Base-by-base conservation (phyloP, 331 rosid species). In the Malus hybrid region DNA sequence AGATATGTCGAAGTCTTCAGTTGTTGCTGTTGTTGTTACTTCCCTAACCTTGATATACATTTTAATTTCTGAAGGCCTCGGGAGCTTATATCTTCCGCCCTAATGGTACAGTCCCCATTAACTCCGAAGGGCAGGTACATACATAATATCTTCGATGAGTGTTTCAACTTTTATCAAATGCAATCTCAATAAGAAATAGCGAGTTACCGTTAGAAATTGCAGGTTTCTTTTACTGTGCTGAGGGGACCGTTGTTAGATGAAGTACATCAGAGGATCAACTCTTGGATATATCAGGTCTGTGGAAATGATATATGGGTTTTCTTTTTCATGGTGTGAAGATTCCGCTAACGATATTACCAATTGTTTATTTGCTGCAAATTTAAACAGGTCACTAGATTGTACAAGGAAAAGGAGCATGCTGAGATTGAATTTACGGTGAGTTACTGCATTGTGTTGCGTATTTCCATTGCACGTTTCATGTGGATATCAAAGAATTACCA, bases 11-110 rank as follows among this genome's bases (percentile, higher is more conserved):
- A 55, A 36, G 18, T 67, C 56, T 20, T 65, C n/a, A 13, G 24
- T 32, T 73, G 29, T 5, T 33, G 64, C 74, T 66, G 46, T 63
- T 50, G 15, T 70, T 59, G 73, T 70, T 44, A 4, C 66, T 62
- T 24, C 69, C 5, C 52, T 44, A 44, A 44, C 16, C 52, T 44
- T 12, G 50, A 44, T 44, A 44, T 11, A 44, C 52, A 44, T 70
- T 78, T n/a, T 48, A 61, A 68, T 80, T 83, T 80, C 33, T 48
- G 29, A 73, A 89, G 93, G 90, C 94, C 2, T 86, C 92, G n/a
- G 97, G 97, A 80, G 94, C 97, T 48, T 91, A 91, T 42, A 67
- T 91, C 78, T 91, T 91, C 57, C 91, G 94, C 68, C 97, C 97
- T 19, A 83, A 86, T 76, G 87, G 82, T 79, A 70, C 97, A 59